phyloP scores from a whole-genome alignment of 768 basidiomycete species.

The Auricularia auricula-judae region DNA sequence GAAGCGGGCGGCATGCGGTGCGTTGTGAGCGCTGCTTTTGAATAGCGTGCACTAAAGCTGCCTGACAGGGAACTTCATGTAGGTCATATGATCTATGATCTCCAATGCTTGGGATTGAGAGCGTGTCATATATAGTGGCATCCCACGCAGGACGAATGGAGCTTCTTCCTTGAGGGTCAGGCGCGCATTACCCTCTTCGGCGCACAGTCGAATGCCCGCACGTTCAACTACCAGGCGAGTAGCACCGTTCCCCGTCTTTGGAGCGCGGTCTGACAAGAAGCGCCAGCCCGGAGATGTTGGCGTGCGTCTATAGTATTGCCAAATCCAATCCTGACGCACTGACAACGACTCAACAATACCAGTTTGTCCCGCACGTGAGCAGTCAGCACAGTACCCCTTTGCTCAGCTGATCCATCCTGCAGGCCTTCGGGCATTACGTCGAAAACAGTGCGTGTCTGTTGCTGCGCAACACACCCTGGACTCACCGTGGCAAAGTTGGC shows the following conservation, averaged over 20 bases:
- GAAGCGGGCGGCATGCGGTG: constrained; percentile 53
- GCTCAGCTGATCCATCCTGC: neutral
- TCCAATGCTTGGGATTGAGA: constrained; percentile 5
- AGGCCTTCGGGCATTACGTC: constrained; percentile 39
- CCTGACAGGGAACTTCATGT: constrained; percentile 42
- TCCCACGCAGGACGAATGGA: constrained; percentile 34
- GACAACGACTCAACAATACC: constrained; percentile 6
- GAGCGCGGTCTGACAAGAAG: neutral
- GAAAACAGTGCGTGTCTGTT: constrained; percentile 34
- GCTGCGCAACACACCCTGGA: no score
- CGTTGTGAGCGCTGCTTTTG: constrained; percentile 1
- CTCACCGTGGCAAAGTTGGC: constrained; percentile 17
- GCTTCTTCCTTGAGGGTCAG: constrained; percentile 26
- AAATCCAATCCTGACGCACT: neutral
- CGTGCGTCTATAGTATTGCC: neutral
- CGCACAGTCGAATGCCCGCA: constrained; percentile 38
- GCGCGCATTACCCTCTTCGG: constrained; percentile 50
- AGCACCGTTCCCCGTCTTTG: constrained; percentile 23
- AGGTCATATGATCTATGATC: constrained; percentile 12
- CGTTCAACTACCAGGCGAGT: constrained; percentile 51
- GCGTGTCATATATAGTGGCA: constrained; percentile 42
- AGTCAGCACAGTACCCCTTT: neutral
- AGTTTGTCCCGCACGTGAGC: constrained; percentile 2
- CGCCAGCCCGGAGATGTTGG: neutral
- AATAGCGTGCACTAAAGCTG: neutral